Percentiles rank a stretch among this genome's conserved stretches.
Conservation (phyloP, 148 eudicot species). For the Hydrangea macrophylla region DNA sequence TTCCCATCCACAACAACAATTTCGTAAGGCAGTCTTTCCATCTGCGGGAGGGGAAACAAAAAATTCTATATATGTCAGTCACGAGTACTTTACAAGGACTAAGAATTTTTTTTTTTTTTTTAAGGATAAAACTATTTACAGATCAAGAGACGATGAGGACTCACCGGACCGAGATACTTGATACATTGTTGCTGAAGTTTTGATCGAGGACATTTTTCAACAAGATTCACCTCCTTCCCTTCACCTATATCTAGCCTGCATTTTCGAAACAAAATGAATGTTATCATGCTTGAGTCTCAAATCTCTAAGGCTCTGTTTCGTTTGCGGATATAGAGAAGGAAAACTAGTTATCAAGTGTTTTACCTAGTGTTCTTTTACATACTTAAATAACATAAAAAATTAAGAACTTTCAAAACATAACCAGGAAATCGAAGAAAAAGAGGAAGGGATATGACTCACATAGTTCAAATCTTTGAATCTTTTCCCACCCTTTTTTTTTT, state of each 20-base stretch:
- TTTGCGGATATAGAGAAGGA: too few relatives aligned
- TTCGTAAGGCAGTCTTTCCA: conserved; percentile 85
- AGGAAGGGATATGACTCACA: too few relatives aligned
- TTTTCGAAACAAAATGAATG: not conserved
- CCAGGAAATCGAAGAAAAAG: too few relatives aligned
- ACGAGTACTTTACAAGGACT: too few relatives aligned
- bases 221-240: conserved; percentile 77
- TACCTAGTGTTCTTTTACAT: too few relatives aligned
- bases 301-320: not conserved
- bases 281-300: not conserved
- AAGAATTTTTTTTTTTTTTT: not conserved
- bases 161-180: conserved; percentile 95
- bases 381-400: too few relatives aligned
- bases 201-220: conserved; percentile 67
- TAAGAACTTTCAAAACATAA: too few relatives aligned
- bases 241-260: conserved; percentile 96
- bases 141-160: conserved; percentile 14
- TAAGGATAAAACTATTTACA: not conserved
- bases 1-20: conserved; percentile 66
- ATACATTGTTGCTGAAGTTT: conserved; percentile 96
- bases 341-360: too few relatives aligned
- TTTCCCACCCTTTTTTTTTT: too few relatives aligned
- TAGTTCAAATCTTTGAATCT: too few relatives aligned
- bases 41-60: conserved; percentile 36
- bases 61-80: too few relatives aligned